Base-by-base conservation (phyloP, 164 flowering plant species). In the Pachysandra terminalis region DNA sequence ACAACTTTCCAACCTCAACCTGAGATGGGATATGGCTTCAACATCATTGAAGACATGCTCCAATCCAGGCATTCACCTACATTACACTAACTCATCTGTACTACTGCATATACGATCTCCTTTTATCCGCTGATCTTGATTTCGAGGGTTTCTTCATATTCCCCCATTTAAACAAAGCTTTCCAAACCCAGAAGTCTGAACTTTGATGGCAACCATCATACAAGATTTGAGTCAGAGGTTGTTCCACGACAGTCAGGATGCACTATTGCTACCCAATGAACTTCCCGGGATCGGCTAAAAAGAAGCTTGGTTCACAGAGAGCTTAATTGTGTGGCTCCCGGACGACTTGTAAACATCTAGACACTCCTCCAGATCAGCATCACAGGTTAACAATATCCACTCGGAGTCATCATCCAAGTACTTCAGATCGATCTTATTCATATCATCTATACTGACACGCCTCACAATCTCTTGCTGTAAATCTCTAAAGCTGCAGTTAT, bases 351-450 rank as follows among this genome's bases (percentile, higher is more conserved):
- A 78, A 48, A 91, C 61, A 48, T 93, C 93, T 23, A 76, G 72
- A 64, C 97, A 89, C 74, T 89, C 98, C 74, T 84, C 84, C 19
- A 93, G 78, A 76, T 93, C 98, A 52, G 81, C 93, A 84, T 90
- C 87, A 40, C 98, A 90, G 65, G 90, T 85, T 71, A 93, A 73
- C n/a, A 90, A 80, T 35, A 93, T 88, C 98, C 98, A 90, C 55
- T 93, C 96, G 1, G 77, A 72, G 56, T 93, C 98, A 76, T 90
- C 96, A 32, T 90, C 98, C 79, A 93, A 59, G 66, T 89, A 93
- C 77, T 87, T 90, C 71, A 93, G 81, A 69, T 82, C 81, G 52
- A 84, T 45, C 64, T 58, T 75, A 64, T 63, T 70, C 45, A 73
- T 59, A 70, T 86, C 82, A 8, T 82, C 85, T 53, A 90, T 71